Base-by-base conservation (phyloP, 331 rosid species). In the Quercus lobata region DNA sequence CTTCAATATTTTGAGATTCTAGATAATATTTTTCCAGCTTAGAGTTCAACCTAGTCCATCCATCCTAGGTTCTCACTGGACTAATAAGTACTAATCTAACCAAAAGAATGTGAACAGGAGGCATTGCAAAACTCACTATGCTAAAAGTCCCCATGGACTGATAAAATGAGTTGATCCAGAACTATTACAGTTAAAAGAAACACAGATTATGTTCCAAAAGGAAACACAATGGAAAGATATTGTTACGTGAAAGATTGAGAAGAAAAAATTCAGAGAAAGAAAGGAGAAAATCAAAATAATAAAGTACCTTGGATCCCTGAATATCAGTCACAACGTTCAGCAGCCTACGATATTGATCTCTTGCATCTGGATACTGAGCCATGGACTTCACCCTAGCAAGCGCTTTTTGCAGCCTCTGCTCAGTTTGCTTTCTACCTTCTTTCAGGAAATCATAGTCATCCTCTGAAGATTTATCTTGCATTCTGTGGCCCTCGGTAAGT, bases 341-440 rank as follows among this genome's bases (percentile, higher is more conserved):
- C 66, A 94, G 86, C 79, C 97, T 89, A 79, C 82, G 85, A 76
- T 94, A 94, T 78, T 94, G 98, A 81, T 88, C 93, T 82, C 98
- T 90, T 22, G 97, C 98, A 74, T 94, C 98, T 2, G 96, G 98
- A 86, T 94, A 89, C 76, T 82, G 97, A 82, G 82, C 91, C 98
- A 94, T 94, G 71, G 98, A 94, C 91, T 92, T 92, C 80, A 94
- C 98, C 77, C 98, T 88, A 27, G 91, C 90, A 55, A 94, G 93
- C 12, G 98, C 98, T 83, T 89, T 92, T 78, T 94, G 90, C 87
- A 89, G 63, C 87, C 98, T 87, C 73, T 89, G 83, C 86, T 92
- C 98, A 5, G 92, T 89, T 83, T 94, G 97, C 85, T 89, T 94
- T 79, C 94, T 88, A 54, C 98, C 98, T 79, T 86, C 91, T 76